Base-by-base conservation (phyloP, 2,329 filamentous ascomycete species). In the Aspergillus tamarii region DNA sequence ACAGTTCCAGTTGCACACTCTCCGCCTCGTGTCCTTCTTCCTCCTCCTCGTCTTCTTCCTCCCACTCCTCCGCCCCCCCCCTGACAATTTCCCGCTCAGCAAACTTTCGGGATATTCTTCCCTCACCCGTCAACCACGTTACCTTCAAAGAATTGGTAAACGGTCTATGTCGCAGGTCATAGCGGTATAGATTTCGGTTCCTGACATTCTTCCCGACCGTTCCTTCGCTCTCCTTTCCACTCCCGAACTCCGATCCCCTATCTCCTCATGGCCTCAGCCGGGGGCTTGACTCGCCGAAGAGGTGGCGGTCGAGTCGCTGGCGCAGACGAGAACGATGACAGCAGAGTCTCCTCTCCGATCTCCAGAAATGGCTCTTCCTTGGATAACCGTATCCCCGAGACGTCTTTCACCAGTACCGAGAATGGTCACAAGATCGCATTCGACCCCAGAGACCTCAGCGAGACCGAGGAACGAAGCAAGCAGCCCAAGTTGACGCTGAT, bases 371-470 rank as follows among this genome's bases (percentile, higher is more conserved):
- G 73, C 81, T 88, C 83, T 84, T 87, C 83, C 66, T 78, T 78
- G 71, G 84, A 83, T 64, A 77, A 84, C 72, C 81, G 84, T 67
- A 78, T 81, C 23, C 87, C 87, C 61, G 88, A 89, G 82, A 97
- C 95, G 65, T 94, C 91, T 74, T 98, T 96, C 84, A 93, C 85
- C 77, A 86, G 79, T 74, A 82, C 91, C 78, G 94, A 96, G 81
- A 97, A 97, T 83, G 95, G 95, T 70, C 95, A 98, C 86, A 97
- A 96, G 85, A 98, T 99, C 80, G 95, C 94, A 63, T 99, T 93
- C 79, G 95, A 99, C 80, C 95, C 95, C 64, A 87, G 94, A 80
- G 95, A 99, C 80, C 96, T 99, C 74, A 96, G 91, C 82, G 95
- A 99, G 85, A 97, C 89, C 80, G 93, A 91, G 71, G 95, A 99